Evolutionary conservation across 2,329 filamentous ascomycete genomes (phyloP).

Genomic region (Thielaviopsis ethacetica): DNA sequence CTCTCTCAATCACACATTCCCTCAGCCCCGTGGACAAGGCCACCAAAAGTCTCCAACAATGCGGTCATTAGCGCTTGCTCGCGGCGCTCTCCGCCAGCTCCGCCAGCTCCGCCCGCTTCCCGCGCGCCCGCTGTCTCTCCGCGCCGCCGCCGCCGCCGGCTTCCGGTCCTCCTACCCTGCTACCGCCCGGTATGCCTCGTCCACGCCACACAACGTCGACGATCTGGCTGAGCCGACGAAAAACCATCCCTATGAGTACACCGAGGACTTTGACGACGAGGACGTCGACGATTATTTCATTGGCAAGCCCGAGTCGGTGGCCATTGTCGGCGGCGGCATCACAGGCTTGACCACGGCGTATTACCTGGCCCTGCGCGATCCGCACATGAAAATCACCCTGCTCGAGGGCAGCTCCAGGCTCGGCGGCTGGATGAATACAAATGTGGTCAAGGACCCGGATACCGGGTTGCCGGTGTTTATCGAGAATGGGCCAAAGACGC

Average conservation of each 20-base stretch:
- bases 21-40: neutral
- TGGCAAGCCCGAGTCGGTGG: slow-evolving; percentile 27
- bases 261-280: neutral
- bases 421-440: slow-evolving; percentile 73
- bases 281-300: neutral
- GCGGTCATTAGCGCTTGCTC: neutral
- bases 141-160: too few species aligned
- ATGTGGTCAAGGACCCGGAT: slow-evolving; percentile 31
- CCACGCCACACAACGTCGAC: too few species aligned
- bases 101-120: neutral
- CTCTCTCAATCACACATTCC: neutral
- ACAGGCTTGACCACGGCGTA: slow-evolving; percentile 67
- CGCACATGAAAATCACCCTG: slow-evolving; percentile 9
- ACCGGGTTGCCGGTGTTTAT: slow-evolving; percentile 6
- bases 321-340: slow-evolving; percentile 65
- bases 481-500: slow-evolving; percentile 51
- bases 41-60: neutral
- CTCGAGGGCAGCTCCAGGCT: slow-evolving; percentile 42
- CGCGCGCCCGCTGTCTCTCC: neutral
- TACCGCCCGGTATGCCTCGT: too few species aligned
- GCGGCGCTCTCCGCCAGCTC: neutral
- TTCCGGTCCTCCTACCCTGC: neutral
- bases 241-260: neutral
- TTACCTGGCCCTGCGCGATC: slow-evolving; percentile 43
- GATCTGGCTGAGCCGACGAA: neutral